A percentile compares a stretch with the other conserved stretches of the same genome.
Conservation (phyloP, 768 basidiomycete species). For the Sporobolomyces pararoseus region DNA sequence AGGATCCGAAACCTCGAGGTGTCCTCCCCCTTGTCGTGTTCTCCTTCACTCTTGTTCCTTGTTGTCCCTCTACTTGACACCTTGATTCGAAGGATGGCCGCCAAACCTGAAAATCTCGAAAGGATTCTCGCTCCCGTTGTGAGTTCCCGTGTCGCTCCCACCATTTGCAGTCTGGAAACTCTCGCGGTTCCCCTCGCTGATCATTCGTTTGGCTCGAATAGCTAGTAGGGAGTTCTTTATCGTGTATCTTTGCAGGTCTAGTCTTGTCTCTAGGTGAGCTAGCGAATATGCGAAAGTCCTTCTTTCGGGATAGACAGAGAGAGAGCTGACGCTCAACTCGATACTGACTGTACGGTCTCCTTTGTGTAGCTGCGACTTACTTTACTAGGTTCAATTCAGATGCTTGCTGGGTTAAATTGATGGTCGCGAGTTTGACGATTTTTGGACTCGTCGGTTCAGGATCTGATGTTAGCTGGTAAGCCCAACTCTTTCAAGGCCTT, state of each 20-base stretch:
- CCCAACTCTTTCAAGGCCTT: not conserved
- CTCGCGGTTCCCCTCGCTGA: not conserved
- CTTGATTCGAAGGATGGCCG: not conserved
- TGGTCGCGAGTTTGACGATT: not conserved
- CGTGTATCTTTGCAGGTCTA: slow-evolving; percentile 8
- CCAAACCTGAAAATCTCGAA: slow-evolving; percentile 4
- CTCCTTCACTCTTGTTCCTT: no score
- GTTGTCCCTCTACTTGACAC: not conserved
- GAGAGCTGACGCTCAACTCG: no score
- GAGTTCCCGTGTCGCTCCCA: no score
- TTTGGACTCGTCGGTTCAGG: not conserved
- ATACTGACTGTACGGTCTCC: no score
- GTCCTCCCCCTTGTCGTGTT: no score
- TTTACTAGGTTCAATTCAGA: slow-evolving; percentile 12
- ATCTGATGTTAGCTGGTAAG: slow-evolving; percentile 4
- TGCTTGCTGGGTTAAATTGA: not conserved
- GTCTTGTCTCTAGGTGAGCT: slow-evolving; percentile 5
- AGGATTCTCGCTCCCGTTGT: slow-evolving; percentile 4
- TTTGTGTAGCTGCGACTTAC: not conserved
- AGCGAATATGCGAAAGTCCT: not conserved
- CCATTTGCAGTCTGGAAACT: no score
- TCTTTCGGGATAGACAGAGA: not conserved
- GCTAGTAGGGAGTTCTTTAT: slow-evolving; percentile 1
- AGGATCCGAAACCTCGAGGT: no score
- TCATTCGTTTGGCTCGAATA: not conserved